Percentiles rank a stretch among this genome's conserved stretches.
Evolutionary conservation across 225 moss, liverwort and hornwort genomes (phyloP).

Genomic region (Anthoceros angustus): DNA sequence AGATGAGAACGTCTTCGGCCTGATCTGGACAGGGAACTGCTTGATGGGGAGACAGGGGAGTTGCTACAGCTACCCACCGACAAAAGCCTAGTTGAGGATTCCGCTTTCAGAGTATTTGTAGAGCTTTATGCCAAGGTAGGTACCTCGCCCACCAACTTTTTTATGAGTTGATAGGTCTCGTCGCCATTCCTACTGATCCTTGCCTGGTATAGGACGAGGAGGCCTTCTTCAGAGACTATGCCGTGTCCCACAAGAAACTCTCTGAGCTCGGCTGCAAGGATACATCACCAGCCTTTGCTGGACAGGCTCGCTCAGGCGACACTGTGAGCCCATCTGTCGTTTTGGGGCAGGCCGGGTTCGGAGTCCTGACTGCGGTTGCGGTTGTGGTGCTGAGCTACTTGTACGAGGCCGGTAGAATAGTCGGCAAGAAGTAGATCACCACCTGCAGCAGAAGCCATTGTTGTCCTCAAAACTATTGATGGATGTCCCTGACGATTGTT

Average conservation of each 20-base stretch:
- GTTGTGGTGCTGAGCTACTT: neutral
- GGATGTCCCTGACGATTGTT: too few species aligned
- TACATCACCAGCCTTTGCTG: neutral
- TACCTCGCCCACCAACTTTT: neutral
- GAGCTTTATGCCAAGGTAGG: slow-evolving; percentile 45
- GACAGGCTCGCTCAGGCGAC: neutral
- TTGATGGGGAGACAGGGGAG: slow-evolving; percentile 32
- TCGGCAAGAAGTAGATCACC: neutral
- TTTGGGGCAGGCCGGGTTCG: slow-evolving; percentile 1
- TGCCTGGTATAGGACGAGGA: slow-evolving; percentile 29
- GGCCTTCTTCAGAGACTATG: slow-evolving; percentile 44
- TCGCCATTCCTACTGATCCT: neutral
- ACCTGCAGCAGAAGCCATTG: too few species aligned
- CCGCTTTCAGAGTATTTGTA: slow-evolving; percentile 24
- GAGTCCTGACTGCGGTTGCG: neutral
- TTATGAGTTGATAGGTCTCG: neutral
- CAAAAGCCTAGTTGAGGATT: slow-evolving; percentile 30
- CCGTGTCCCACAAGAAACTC: slow-evolving; percentile 38
- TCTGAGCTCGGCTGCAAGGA: slow-evolving; percentile 29
- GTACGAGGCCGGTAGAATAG: neutral
- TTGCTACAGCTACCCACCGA: slow-evolving; percentile 46
- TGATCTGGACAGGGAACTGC: slow-evolving; percentile 17
- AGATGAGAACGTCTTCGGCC: neutral
- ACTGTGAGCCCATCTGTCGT: slow-evolving; percentile 1
- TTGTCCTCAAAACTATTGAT: too few species aligned